Conservation (phyloP, 352 stramenopile species). For the Phytophthora aleatoria region DNA sequence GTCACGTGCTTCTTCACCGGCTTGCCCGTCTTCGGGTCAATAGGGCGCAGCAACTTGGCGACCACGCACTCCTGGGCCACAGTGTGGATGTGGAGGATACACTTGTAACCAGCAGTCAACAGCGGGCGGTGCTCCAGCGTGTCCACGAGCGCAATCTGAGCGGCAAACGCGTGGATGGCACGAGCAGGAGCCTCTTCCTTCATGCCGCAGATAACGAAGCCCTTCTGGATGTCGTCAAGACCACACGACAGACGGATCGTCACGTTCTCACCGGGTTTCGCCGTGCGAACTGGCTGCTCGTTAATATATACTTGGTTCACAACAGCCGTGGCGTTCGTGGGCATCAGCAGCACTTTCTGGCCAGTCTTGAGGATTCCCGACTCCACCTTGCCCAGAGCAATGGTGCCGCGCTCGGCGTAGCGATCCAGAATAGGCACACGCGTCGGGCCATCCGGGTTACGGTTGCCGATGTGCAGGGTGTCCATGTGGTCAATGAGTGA, state of each 20-base stretch:
- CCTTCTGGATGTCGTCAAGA: conserved; percentile 87
- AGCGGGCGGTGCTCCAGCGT: conserved; percentile 97
- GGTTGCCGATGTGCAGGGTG: conserved; percentile 89
- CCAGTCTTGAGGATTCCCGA: conserved; percentile 92
- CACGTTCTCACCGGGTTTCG: conserved; percentile 98
- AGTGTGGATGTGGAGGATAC: conserved; percentile 98
- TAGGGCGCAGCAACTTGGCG: conserved; percentile 89
- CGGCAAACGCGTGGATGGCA: conserved; percentile 85
- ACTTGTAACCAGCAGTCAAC: conserved; percentile 97
- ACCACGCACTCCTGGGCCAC: conserved; percentile 95
- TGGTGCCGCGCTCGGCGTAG: conserved; percentile 96
- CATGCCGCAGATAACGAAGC: conserved; percentile 93
- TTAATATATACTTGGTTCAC: conserved; percentile 92
- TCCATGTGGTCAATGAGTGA: conserved; percentile 96
- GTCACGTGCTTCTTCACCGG: conserved; percentile 91
- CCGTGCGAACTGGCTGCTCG: conserved; percentile 92
- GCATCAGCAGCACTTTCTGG: conserved; percentile 96
- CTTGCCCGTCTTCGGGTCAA: conserved; percentile 92
- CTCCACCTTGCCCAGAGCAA: conserved; percentile 98
- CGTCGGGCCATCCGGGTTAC: conserved; percentile 91
- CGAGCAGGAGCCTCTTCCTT: conserved; percentile 57
- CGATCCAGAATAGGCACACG: conserved; percentile 98
- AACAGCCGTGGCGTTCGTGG: conserved; percentile 73
- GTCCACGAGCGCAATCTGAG: conserved; percentile 95
- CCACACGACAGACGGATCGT: conserved; percentile 93